phyloP scores from a whole-genome alignment of 2,329 filamentous ascomycete species.

The Sphaerulina vaccinii region DNA sequence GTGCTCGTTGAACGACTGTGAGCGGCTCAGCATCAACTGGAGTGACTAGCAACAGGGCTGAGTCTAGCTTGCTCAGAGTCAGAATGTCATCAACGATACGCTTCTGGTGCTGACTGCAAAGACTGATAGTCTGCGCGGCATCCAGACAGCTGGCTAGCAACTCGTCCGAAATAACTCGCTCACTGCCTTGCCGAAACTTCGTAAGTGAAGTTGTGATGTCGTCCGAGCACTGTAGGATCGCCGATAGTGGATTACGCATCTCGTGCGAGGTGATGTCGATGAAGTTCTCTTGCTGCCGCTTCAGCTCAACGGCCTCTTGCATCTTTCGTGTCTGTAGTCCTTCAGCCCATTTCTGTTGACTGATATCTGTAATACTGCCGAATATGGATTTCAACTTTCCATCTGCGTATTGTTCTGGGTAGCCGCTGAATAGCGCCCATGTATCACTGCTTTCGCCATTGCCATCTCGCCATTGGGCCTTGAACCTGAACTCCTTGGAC shows the following conservation, averaged over 20 bases:
- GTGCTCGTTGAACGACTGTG: slow-evolving; percentile 62
- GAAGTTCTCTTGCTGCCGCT: slow-evolving; percentile 62
- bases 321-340: slow-evolving; percentile 73
- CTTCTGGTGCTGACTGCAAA: slow-evolving; percentile 79
- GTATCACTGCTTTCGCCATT: slow-evolving; percentile 63
- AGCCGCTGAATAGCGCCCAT: slow-evolving; percentile 75
- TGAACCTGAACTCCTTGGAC: slow-evolving; percentile 74
- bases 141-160: slow-evolving; percentile 64
- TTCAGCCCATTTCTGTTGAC: slow-evolving; percentile 80
- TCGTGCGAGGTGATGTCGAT: slow-evolving; percentile 44
- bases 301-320: slow-evolving; percentile 78
- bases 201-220: slow-evolving; percentile 61
- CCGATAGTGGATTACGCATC: slow-evolving; percentile 69
- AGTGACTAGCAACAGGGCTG: slow-evolving; percentile 69
- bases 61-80: slow-evolving; percentile 73
- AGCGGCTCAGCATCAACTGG: slow-evolving; percentile 68
- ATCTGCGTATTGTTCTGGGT: slow-evolving; percentile 65
- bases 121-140: slow-evolving; percentile 72
- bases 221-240: slow-evolving; percentile 73
- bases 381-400: slow-evolving; percentile 72
- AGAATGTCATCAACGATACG: slow-evolving; percentile 74
- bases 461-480: slow-evolving; percentile 61
- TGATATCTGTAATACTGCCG: slow-evolving; percentile 81
- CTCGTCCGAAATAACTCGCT: slow-evolving; percentile 34
- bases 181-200: slow-evolving; percentile 48